Evolutionary conservation across 148 eudicot species (phyloP).

Genomic region (Vaccinium corymbosum): DNA sequence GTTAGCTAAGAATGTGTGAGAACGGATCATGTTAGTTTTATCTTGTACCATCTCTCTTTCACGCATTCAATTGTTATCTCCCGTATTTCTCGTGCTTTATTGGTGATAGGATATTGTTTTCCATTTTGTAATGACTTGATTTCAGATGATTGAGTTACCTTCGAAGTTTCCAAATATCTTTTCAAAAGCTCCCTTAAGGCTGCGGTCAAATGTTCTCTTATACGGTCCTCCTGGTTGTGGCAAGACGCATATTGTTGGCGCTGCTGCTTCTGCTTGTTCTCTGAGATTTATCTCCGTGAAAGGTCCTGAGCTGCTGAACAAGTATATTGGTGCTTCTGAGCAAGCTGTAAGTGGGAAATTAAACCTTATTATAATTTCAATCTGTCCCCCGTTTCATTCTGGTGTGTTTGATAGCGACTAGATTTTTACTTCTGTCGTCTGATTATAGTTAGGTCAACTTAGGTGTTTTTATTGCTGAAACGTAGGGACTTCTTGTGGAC

Average conservation of each 20-base stretch:
- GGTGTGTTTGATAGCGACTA: background rate
- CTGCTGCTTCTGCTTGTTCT: slow-evolving; percentile 96
- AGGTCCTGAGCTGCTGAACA: slow-evolving; percentile 95
- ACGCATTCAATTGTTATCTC: background rate
- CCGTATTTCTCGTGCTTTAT: background rate
- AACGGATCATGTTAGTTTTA: background rate
- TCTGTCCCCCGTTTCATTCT: background rate
- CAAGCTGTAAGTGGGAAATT: slow-evolving; percentile 71
- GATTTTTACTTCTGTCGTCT: background rate
- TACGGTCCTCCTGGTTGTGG: slow-evolving; percentile 99
- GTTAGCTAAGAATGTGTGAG: background rate
- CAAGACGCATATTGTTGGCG: slow-evolving; percentile 96
- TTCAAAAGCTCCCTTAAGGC: slow-evolving; percentile 74
- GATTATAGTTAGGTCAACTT: too few relatives aligned
- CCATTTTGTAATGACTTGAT: background rate
- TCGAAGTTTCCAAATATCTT: slow-evolving; percentile 84
- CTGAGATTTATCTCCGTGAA: slow-evolving; percentile 89
- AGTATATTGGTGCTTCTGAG: slow-evolving; percentile 99
- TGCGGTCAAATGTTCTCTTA: slow-evolving; percentile 88
- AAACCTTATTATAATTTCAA: background rate
- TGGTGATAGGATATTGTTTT: background rate
- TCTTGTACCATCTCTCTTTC: background rate
- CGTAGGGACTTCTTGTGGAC: background rate
- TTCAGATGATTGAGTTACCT: slow-evolving; percentile 93
- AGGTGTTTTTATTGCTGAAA: background rate